Base-by-base conservation (phyloP, 805 yeast species). In the Kazachstania bromeliacearum region DNA sequence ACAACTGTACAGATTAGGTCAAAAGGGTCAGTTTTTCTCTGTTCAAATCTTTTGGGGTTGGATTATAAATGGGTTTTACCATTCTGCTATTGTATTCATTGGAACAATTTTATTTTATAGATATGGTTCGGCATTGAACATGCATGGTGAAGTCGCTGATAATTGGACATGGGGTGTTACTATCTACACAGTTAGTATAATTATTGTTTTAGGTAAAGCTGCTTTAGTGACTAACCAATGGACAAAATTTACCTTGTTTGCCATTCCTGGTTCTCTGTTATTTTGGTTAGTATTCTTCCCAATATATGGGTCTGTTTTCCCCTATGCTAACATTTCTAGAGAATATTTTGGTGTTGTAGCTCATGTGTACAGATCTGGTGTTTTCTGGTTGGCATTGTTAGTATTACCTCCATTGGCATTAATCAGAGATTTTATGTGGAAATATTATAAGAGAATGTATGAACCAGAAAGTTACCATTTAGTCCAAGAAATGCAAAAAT, bases 151-250 rank as follows among this genome's bases (percentile, higher is more conserved):
- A 33, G 64, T 77, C 9, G 83, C 84, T 4, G 89, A 85, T 57
- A 88, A 85, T 53, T 92, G 98, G 97, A 66, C 82, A 0, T 85
- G 95, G 88, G 97, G 98, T 36, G 81, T 88, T 10, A 84, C 94
- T 4, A 66, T 87, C 8, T 92, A 77, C 60, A 82, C 97, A 1
- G 72, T 94, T 0, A 85, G 95, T 58, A 74, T 87, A 7, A 64
- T 89, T 38, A 87, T 96, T 0, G 92, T 89, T 0, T 68, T 92
- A 33, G 96, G 96, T 5, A 92, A 92, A 59, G 98, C 99, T 2
- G 96, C 95, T 0, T 67, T 92, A 38, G 76, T 88, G 19, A 83
- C 94, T 1, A 85, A 83, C 30, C 75, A 83, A 62, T 94, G 98
- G 98, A 92, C 96, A 22, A 85, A 88, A 55, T 89, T 79, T 57